phyloP scores from a whole-genome alignment of 2,329 filamentous ascomycete species.

The Microdochium paspali region DNA sequence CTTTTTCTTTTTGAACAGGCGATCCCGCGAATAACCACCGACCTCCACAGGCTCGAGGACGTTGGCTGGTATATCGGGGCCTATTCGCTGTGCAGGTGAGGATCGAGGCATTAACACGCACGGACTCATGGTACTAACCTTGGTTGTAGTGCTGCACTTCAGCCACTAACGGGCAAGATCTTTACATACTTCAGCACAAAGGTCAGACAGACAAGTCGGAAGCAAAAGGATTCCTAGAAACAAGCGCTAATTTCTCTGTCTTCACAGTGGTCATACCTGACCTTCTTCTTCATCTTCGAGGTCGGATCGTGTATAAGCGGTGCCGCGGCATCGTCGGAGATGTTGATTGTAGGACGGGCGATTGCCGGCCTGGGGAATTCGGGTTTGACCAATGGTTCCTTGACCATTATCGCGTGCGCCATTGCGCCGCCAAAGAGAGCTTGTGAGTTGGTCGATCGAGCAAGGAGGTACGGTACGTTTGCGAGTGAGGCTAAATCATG shows the following conservation, averaged over 20 bases:
- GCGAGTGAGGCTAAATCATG: neutral
- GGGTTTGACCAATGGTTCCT: constrained; percentile 39
- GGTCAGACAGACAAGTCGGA: constrained; percentile 6
- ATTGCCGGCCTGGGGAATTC: constrained; percentile 43
- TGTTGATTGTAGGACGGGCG: constrained; percentile 45
- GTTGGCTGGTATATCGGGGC: constrained; percentile 47
- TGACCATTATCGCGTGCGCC: constrained; percentile 37
- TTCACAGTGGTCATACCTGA: constrained; percentile 25
- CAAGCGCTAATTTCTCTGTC: neutral
- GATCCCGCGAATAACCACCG: constrained; percentile 37
- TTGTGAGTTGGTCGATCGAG: constrained; percentile 1
- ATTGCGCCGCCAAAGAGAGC: constrained; percentile 30
- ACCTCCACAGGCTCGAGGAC: constrained; percentile 39
- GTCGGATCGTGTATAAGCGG: constrained; percentile 46
- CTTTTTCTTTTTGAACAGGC: too few species aligned
- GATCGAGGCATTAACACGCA: too few species aligned
- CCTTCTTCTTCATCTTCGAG: constrained; percentile 41
- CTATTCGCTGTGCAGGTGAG: constrained; percentile 34
- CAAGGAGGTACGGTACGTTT: neutral
- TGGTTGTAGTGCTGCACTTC: constrained; percentile 31
- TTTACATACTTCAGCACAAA: constrained; percentile 31
- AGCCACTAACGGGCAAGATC: constrained; percentile 41
- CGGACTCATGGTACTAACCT: neutral
- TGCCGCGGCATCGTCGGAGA: constrained; percentile 32
- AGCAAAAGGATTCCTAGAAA: neutral